Conservation (phyloP, 1,284 basidiomycete genomes). For the Heterobasidion occidentale region DNA sequence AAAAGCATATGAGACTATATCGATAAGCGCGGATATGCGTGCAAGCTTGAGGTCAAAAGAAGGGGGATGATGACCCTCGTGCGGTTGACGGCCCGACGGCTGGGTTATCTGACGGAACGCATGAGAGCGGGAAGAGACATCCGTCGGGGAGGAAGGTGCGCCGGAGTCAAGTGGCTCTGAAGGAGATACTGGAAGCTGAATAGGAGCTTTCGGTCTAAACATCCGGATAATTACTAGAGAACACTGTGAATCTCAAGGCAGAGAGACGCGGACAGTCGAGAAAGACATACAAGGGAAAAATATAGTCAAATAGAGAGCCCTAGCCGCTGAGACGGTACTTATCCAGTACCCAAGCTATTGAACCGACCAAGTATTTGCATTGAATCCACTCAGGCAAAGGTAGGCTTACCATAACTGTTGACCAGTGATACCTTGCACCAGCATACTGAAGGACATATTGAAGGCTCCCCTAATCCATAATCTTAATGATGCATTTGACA, state of each 20-base stretch:
- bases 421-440: conserved; percentile 62
- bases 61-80: conserved; percentile 24
- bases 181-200: conserved; percentile 24
- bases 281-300: conserved; percentile 53
- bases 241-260: conserved; percentile 1
- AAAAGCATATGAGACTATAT: conserved; percentile 45
- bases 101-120: conserved; percentile 1
- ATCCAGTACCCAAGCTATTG: conserved; percentile 71
- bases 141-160: conserved; percentile 9
- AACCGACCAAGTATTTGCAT: not conserved
- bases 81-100: conserved; percentile 3
- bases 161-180: conserved; percentile 23
- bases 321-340: conserved; percentile 47
- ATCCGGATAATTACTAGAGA: conserved; percentile 46
- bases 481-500: not conserved
- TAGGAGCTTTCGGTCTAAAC: conserved; percentile 34
- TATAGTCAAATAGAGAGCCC: conserved; percentile 55
- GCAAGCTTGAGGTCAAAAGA: conserved; percentile 59
- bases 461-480: conserved; percentile 44
- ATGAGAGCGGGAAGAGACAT: conserved; percentile 4
- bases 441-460: conserved; percentile 67
- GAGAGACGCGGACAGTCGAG: not conserved
- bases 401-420: conserved; percentile 49
- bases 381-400: not conserved
- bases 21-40: conserved; percentile 47